phyloP scores from a whole-genome alignment of 2,329 filamentous ascomycete species.

The Parasarocladium wereldwijsianum region DNA sequence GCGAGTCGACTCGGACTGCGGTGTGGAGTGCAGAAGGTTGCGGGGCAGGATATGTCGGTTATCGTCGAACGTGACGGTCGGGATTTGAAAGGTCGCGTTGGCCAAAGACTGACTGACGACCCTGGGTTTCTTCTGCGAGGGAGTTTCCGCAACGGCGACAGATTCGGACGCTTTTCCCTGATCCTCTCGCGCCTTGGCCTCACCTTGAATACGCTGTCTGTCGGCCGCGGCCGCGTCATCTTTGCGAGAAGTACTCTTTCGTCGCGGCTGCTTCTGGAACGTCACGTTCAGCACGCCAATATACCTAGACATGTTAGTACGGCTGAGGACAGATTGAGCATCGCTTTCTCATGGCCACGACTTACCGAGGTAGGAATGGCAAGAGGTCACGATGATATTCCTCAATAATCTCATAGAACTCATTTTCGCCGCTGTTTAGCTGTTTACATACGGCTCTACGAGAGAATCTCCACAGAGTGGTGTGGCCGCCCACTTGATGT shows the following conservation, averaged over 20 bases:
- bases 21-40: slow-evolving; percentile 56
- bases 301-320: slow-evolving; percentile 47
- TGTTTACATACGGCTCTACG: slow-evolving; percentile 93
- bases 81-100: slow-evolving; percentile 48
- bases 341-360: slow-evolving; percentile 7
- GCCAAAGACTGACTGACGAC: slow-evolving; percentile 64
- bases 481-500: slow-evolving; percentile 94
- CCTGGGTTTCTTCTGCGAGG: slow-evolving; percentile 15
- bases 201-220: slow-evolving; percentile 20
- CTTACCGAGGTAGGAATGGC: slow-evolving; percentile 74
- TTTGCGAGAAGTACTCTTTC: slow-evolving; percentile 38
- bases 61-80: slow-evolving; percentile 85
- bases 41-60: slow-evolving; percentile 87
- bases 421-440: slow-evolving; percentile 93
- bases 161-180: slow-evolving; percentile 6
- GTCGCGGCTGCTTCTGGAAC: slow-evolving; percentile 70
- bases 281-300: slow-evolving; percentile 96
- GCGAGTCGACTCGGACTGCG: slow-evolving; percentile 17
- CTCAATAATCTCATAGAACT: slow-evolving; percentile 96
- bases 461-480: slow-evolving; percentile 91
- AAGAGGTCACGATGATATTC: slow-evolving; percentile 78
- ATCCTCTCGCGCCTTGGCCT: slow-evolving; percentile 5
- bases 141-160: slow-evolving; percentile 8
- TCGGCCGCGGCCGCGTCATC: slow-evolving; percentile 26
- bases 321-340: too few relatives aligned